Evolutionary conservation across 2,329 filamentous ascomycete genomes (phyloP).

Genomic region (Aureobasidium pullulans): DNA sequence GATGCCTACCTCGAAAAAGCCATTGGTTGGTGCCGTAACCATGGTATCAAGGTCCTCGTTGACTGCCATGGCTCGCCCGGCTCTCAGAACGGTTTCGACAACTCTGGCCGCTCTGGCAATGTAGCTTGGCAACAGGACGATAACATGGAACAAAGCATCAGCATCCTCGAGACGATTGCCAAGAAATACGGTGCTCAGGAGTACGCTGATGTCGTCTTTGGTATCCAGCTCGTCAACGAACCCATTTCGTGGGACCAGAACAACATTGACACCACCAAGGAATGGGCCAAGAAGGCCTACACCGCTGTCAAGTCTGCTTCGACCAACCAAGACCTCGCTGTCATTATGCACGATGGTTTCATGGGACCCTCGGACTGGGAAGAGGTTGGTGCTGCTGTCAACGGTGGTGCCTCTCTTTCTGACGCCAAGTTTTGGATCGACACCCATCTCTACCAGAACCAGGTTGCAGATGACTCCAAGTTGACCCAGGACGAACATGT

Average conservation of each 20-base stretch:
- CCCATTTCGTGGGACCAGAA: constrained; percentile 31
- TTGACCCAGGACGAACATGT: constrained; percentile 36
- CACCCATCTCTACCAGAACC: constrained; percentile 40
- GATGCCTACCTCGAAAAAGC: constrained; percentile 38
- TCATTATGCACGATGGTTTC: constrained; percentile 37
- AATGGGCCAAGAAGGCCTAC: constrained; percentile 31
- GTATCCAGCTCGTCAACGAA: constrained; percentile 40
- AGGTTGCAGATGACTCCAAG: constrained; percentile 28
- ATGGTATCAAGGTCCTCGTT: constrained; percentile 42
- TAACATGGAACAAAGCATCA: constrained; percentile 29
- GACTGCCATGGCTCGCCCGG: constrained; percentile 78
- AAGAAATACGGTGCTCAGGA: constrained; percentile 32
- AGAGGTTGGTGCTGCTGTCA: constrained; percentile 20
- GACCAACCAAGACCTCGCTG: constrained; percentile 27
- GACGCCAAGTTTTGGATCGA: constrained; percentile 35
- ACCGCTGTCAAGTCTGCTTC: constrained; percentile 25
- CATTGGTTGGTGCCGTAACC: constrained; percentile 17
- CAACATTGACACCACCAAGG: constrained; percentile 28
- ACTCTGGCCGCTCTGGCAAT: constrained; percentile 16
- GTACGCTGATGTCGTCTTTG: constrained; percentile 36
- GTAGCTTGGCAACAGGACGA: constrained; percentile 16
- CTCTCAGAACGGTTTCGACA: constrained; percentile 32
- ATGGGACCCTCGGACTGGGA: constrained; percentile 26
- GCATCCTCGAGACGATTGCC: constrained; percentile 32
- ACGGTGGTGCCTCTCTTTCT: constrained; percentile 21